These are phyloP conservation scores for Allium cepa DNA, from an alignment of 106 monocot species.

Conservation along the genomic window DNA sequence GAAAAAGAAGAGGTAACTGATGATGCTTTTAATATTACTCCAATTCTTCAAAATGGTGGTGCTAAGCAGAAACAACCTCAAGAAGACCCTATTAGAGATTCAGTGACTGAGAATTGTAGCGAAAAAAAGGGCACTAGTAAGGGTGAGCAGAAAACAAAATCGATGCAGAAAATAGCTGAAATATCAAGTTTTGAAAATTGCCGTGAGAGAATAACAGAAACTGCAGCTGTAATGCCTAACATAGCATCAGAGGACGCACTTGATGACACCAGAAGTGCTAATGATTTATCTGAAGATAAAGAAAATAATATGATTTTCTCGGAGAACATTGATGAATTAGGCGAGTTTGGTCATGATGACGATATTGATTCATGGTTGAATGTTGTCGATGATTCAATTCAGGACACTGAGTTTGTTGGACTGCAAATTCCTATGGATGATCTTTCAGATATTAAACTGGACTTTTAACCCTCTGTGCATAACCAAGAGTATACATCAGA, in stretches of 20 bases:
- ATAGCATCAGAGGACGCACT: conserved; percentile 21
- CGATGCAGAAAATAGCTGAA: conserved; percentile 75
- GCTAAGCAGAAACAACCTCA: conserved; percentile 75
- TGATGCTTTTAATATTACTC: conserved; percentile 29
- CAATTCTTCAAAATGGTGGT: conserved; percentile 31
- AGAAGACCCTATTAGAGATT: conserved; percentile 48
- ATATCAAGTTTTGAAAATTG: conserved; percentile 58
- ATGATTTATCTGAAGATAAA: conserved; percentile 30
- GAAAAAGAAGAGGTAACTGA: conserved; percentile 19
- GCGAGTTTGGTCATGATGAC: conserved; percentile 52
- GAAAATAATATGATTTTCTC: conserved; percentile 36
- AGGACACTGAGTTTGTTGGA: conserved; percentile 70
- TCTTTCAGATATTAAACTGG: conserved; percentile 71
- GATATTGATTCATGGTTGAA: conserved; percentile 87
- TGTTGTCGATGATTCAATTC: conserved; percentile 61
- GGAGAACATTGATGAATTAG: conserved; percentile 49
- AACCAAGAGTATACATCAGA: conserved; percentile 22
- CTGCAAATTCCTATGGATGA: conserved; percentile 94
- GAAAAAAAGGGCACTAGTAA: conserved; percentile 50
- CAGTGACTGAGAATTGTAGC: conserved; percentile 29
- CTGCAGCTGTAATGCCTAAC: conserved; percentile 15
- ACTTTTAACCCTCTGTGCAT: conserved; percentile 47
- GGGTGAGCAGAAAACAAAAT: conserved; percentile 69
- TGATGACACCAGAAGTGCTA: not conserved
- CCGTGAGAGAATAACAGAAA: conserved; percentile 36